phyloP scores from a whole-genome alignment of 1,139 yeast species.

The Eremothecium coryli region DNA sequence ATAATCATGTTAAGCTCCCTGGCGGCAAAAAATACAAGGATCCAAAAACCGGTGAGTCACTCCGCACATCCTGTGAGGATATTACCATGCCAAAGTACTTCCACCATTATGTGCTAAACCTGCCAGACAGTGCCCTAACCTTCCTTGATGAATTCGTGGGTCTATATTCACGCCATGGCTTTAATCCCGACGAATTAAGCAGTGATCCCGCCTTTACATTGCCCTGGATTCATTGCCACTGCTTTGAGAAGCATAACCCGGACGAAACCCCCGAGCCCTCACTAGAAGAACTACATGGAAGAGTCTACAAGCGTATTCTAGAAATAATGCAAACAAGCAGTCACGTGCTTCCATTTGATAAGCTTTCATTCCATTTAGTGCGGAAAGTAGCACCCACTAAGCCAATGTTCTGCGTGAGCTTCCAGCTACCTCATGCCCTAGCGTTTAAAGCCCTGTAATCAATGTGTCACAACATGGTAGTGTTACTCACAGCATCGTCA shows the following conservation, averaged over 20 bases:
- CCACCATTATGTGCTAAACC: slow-evolving; percentile 83
- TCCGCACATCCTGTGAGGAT: slow-evolving; percentile 27
- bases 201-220: slow-evolving; percentile 38
- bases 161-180: slow-evolving; percentile 36
- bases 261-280: slow-evolving; percentile 59
- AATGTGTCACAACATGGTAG: no score
- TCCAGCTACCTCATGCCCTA: slow-evolving; percentile 66
- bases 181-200: slow-evolving; percentile 2
- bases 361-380: slow-evolving; percentile 65
- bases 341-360: slow-evolving; percentile 39
- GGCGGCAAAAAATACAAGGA: slow-evolving; percentile 23
- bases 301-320: slow-evolving; percentile 56
- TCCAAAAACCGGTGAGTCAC: slow-evolving; percentile 14
- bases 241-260: slow-evolving; percentile 78
- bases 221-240: slow-evolving; percentile 80
- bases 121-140: slow-evolving; percentile 89
- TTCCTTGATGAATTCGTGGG: slow-evolving; percentile 74
- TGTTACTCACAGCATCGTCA: no score
- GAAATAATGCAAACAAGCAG: slow-evolving; percentile 36
- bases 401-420: slow-evolving; percentile 87
- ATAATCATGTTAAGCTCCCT: slow-evolving; percentile 28
- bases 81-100: slow-evolving; percentile 49
- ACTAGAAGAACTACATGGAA: slow-evolving; percentile 49
- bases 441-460: slow-evolving; percentile 39
- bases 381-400: slow-evolving; percentile 94